A percentile compares a stretch with the other conserved stretches of the same genome.
phyloP scores from a whole-genome alignment of 2,329 filamentous ascomycete genomes.

The Neonectria sp. region DNA sequence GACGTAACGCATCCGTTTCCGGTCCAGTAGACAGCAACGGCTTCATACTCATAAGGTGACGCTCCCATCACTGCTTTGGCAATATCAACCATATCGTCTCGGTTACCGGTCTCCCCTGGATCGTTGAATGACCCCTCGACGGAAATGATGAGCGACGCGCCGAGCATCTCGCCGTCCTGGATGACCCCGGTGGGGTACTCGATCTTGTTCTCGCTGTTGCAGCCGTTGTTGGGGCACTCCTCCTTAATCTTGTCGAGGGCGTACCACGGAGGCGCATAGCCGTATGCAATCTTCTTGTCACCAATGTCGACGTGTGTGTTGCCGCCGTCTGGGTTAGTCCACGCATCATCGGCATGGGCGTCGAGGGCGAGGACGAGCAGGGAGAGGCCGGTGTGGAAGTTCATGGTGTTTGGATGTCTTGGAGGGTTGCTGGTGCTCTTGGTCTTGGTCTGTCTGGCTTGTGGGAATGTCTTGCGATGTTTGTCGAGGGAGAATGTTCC shows the following conservation, averaged over 20 bases:
- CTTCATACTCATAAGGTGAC: slow-evolving; percentile 1
- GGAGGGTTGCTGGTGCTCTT: neutral
- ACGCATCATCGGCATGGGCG: neutral
- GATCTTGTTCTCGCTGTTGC: neutral
- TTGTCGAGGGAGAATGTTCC: neutral
- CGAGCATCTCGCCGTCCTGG: neutral
- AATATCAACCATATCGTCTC: slow-evolving; percentile 20
- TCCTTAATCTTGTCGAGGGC: neutral
- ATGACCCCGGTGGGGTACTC: neutral
- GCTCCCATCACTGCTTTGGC: slow-evolving; percentile 22
- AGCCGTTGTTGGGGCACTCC: neutral
- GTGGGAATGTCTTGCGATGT: neutral
- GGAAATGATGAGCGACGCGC: neutral
- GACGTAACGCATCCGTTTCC: neutral
- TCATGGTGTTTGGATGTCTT: neutral
- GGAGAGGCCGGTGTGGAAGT: neutral
- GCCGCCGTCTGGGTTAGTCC: neutral
- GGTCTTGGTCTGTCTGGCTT: neutral
- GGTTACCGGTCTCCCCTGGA: slow-evolving; percentile 16
- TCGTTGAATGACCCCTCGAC: slow-evolving; percentile 20
- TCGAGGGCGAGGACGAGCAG: neutral
- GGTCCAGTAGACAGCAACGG: neutral
- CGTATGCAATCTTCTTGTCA: neutral
- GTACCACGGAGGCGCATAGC: neutral
- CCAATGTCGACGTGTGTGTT: neutral